Conservation (phyloP, 345 rosid genomes). For the Gossypium arboreum region DNA sequence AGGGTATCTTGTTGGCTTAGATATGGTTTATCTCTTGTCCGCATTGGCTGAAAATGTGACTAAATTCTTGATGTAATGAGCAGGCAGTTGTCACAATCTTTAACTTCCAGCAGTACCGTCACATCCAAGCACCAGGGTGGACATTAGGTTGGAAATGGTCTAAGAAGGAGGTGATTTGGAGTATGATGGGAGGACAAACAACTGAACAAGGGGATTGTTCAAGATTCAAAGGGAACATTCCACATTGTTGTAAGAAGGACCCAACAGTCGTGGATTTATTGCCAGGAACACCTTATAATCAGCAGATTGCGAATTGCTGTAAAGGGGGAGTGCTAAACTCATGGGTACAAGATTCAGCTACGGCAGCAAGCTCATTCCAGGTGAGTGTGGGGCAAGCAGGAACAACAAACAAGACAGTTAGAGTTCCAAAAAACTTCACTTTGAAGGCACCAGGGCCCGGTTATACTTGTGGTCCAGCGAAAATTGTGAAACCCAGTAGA, state of each 20-base stretch:
- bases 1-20: not conserved
- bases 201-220: constrained; percentile 95
- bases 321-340: constrained; percentile 82
- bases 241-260: constrained; percentile 76
- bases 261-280: constrained; percentile 75
- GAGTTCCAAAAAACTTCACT: constrained; percentile 70
- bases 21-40: not conserved
- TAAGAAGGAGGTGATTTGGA: constrained; percentile 82
- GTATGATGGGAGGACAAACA: constrained; percentile 67
- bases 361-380: constrained; percentile 70
- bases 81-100: constrained; percentile 71
- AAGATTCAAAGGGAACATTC: constrained; percentile 62
- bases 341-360: constrained; percentile 64
- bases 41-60: not conserved
- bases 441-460: constrained; percentile 85
- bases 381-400: constrained; percentile 75
- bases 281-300: constrained; percentile 73
- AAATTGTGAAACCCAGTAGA: constrained; percentile 48
- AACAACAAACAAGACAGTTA: constrained; percentile 62
- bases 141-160: constrained; percentile 76
- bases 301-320: constrained; percentile 75
- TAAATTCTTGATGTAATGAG: constrained; percentile 11
- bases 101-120: constrained; percentile 89
- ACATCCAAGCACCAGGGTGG: constrained; percentile 85
- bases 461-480: constrained; percentile 69